Evolutionary conservation across 768 basidiomycete species (phyloP), one percentile per base, ranked within the genome.

Genomic region (Dentipellis fragilis): DNA sequence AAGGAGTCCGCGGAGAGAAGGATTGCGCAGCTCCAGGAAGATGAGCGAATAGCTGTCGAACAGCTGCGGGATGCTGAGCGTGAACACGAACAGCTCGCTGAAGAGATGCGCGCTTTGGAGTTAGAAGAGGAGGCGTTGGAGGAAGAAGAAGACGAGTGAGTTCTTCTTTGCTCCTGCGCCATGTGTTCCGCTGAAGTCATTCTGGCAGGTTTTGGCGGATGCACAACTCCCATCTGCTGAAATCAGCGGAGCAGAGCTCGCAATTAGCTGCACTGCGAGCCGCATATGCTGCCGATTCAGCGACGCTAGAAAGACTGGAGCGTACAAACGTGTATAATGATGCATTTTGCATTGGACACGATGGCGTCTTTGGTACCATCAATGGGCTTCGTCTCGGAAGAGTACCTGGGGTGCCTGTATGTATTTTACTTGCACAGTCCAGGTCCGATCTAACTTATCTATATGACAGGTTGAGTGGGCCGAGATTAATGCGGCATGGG

Each of bases 401-500:
- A 59, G 84, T 94, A 10, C 83, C 89, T 46, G 83, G 84, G 29
- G 84, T 88, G 48, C 84, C 83, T n/a, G 89, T 90, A 66, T 42
- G 83, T 73, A 49, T 12, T 22, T 23, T 50, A 16, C 51, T 40
- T 34, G 37, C 22, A 42, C 22, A 49, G 16, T 50, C 16, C 11
- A 22, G 51, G 49, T 35, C 51, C 29, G 39, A 19, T 12, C 21
- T 49, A 22, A 39, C 56, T 65, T 54, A 57, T 56, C 60, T 34
- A 12, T 45, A 8, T 38, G 57, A 9, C 59, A 91, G 84, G 94
- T 98, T 34, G 96, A 98, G 66, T 99, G 94, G 94, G 82, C 91
- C 2, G 96, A 99, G 71, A 93, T 98, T 68, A 98, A 98, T 65
- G 96, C 96, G 10, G 96, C 96, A 16, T 96, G 95, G 93, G 96